Evolutionary conservation across 2,329 filamentous ascomycete genomes (phyloP).

Genomic region (Aspergillus amoenus): DNA sequence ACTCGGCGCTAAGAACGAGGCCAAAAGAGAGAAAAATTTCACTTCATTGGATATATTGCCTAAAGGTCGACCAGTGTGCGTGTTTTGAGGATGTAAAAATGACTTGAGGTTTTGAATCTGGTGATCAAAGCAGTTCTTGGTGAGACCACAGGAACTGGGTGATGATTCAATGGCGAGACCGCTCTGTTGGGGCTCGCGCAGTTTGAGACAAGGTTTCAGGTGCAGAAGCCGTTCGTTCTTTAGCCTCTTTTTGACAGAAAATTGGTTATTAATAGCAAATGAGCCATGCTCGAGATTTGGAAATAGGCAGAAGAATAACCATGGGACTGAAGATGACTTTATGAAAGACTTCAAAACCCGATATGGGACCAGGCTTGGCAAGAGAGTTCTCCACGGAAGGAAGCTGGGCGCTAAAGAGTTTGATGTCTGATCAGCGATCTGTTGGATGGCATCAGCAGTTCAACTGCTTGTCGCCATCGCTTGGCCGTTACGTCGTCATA

Average conservation of each 20-base stretch:
- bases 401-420: neutral
- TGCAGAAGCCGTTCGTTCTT: neutral
- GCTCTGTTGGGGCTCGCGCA: neutral
- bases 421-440: neutral
- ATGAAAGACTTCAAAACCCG: neutral
- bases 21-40: neutral
- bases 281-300: neutral
- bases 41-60: neutral
- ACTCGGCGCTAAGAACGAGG: slow-evolving; percentile 1
- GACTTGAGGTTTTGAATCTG: neutral
- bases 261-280: neutral
- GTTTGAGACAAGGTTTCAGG: neutral
- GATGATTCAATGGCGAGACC: neutral
- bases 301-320: slow-evolving; percentile 10
- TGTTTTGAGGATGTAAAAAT: neutral
- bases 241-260: neutral
- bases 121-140: neutral
- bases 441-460: slow-evolving; percentile 1
- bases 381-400: neutral
- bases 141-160: neutral
- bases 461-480: slow-evolving; percentile 1
- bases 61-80: neutral
- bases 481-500: neutral
- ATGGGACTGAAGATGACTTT: neutral
- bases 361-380: neutral